These are phyloP conservation scores for Mucor lusitanicus DNA, from an alignment of 371 early-diverging fungal species.

Conservation along the genomic window DNA sequence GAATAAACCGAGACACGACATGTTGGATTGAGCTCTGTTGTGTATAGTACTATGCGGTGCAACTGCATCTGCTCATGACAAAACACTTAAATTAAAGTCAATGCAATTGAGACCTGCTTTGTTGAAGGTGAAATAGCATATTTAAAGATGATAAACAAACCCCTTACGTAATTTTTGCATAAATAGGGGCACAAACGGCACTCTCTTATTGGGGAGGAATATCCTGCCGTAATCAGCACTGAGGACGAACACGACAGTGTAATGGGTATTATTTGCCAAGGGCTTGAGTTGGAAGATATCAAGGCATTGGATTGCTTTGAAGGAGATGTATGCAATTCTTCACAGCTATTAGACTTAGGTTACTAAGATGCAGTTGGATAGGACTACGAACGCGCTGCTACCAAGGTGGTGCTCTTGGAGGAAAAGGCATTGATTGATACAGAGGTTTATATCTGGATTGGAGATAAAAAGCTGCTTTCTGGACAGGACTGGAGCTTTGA, in stretches of 20 bases:
- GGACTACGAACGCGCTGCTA: slow-evolving; percentile 37
- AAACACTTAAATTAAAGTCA: slow-evolving; percentile 17
- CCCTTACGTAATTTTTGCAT: background rate
- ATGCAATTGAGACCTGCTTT: slow-evolving; percentile 26
- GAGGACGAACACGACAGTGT: slow-evolving; percentile 25
- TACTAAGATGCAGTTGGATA: slow-evolving; percentile 1
- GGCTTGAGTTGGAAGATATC: slow-evolving; percentile 27
- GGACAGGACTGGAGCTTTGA: slow-evolving; percentile 37
- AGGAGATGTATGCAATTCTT: slow-evolving; percentile 33
- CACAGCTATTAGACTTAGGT: background rate
- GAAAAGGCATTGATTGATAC: slow-evolving; percentile 3
- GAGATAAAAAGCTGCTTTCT: slow-evolving; percentile 22
- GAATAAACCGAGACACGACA: background rate
- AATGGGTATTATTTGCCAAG: slow-evolving; percentile 32
- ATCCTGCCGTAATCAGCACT: slow-evolving; percentile 39
- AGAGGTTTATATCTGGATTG: slow-evolving; percentile 43
- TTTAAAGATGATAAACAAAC: background rate
- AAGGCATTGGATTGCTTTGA: slow-evolving; percentile 41
- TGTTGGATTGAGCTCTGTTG: background rate
- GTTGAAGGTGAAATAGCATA: slow-evolving; percentile 26
- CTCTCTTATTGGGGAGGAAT: slow-evolving; percentile 34
- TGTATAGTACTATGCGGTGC: slow-evolving; percentile 41
- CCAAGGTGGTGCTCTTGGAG: slow-evolving; percentile 23
- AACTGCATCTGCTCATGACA: slow-evolving; percentile 11
- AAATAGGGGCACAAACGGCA: slow-evolving; percentile 34